A percentile compares a stretch with the other conserved stretches of the same genome.
Evolutionary conservation across 805 yeast species (phyloP).

Genomic region (Metschnikowia shivogae): DNA sequence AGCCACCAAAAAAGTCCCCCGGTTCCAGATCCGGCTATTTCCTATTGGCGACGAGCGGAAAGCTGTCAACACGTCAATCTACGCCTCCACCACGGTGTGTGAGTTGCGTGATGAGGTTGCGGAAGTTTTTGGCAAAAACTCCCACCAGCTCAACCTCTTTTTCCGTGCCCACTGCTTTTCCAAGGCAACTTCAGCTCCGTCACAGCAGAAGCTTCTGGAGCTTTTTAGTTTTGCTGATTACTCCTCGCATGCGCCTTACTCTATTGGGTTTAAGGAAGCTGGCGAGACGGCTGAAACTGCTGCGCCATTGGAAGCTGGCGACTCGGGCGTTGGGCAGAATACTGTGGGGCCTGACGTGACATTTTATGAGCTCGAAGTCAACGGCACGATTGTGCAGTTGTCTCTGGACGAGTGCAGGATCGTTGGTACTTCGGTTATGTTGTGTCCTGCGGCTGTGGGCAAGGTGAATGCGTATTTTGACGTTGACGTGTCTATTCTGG

Average conservation of each 20-base stretch:
- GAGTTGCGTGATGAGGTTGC: constrained; percentile 6
- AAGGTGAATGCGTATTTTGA: constrained; percentile 3
- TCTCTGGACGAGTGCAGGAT: constrained; percentile 13
- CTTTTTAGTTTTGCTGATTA: constrained; percentile 4
- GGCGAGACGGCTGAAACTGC: not conserved
- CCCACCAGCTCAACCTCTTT: constrained; percentile 1
- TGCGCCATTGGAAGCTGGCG: too few relatives aligned
- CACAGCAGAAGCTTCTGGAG: constrained; percentile 3
- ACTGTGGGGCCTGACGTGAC: not conserved
- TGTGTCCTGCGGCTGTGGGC: constrained; percentile 8
- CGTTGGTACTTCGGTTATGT: constrained; percentile 4
- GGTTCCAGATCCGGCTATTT: not conserved
- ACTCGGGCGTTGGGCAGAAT: not conserved
- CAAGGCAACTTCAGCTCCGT: not conserved
- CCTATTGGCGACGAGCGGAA: not conserved
- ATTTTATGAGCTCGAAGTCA: constrained; percentile 6
- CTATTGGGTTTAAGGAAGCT: not conserved
- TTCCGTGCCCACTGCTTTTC: constrained; percentile 7
- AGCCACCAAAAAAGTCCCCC: not conserved
- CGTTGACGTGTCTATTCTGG: not conserved
- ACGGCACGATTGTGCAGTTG: constrained; percentile 8
- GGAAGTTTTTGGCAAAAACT: not conserved
- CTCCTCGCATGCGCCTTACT: not conserved
- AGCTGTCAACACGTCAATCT: not conserved
- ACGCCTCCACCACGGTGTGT: not conserved